Base-by-base conservation (phyloP, 1,139 yeast species). In the Pichia sp. region DNA sequence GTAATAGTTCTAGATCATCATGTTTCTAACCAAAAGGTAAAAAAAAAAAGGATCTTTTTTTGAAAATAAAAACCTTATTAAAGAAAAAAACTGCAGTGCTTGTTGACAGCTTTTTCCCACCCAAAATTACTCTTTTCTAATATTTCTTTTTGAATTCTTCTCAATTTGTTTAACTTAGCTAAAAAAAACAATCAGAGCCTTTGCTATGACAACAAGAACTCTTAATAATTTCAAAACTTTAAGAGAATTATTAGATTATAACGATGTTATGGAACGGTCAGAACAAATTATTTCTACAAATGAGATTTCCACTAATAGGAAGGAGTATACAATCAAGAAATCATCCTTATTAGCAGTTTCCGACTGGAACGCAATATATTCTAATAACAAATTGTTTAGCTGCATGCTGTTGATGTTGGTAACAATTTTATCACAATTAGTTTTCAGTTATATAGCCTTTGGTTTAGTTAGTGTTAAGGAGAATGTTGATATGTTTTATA, bases 381-480 rank as follows among this genome's bases (percentile, higher is more conserved):
- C 66, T 4, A 54, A 58, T n/a, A 54, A 51, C 26, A 53, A 55
- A 29, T 57, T 64, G 42, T 56, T 62, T 18, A 48, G 52, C 3
- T 59, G 66, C n/a, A 54, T 67, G 44, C 56, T 62, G 36, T 39
- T 59, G 4, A 72, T 70, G 54, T 53, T 71, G 30, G 59, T 63
- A 0, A 57, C 66, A 28, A 61, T 75, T 51, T 52, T 73, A 34
- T 51, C 63, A 1, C 75, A 75, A 53, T 70, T 75, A 46, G 53
- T 73, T 3, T 58, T 67, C 33, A 65, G 71, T 40, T 76, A 71
- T 53, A 60, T 66, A 27, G 66, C 70, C 2, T 69, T 73, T 35
- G 77, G 79, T 1, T 72, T 71, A 52, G 73, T 74, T 27, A 70
- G 66, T 25, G 67, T 76, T 7, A 67, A 65, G 34, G 67, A 73